Evolutionary conservation across 2,329 filamentous ascomycete species (phyloP), one percentile per base, ranked within the genome.

Genomic region (Fusarium penzigii): DNA sequence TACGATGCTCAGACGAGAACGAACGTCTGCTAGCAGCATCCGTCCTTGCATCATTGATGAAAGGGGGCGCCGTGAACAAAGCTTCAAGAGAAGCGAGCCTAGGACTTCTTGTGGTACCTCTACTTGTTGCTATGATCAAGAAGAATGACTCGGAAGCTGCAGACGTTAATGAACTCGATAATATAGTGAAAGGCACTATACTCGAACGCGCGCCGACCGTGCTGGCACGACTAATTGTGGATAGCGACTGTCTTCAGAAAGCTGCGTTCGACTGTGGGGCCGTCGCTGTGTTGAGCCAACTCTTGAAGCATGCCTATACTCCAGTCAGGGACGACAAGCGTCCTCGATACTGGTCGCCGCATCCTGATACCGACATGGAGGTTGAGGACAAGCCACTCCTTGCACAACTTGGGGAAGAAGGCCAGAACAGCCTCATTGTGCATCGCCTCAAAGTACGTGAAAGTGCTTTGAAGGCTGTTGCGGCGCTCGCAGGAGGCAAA

Each of bases 361-460:
- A 71, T 16, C 56, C 68, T 5, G 70, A 72, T 42, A 65, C 63
- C 10, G 65, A 66, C 36, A 70, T 72, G 64, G 66, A 70, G 5
- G 57, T 68, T 8, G 69, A 72, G 42, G 60, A 63, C 25, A 57
- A 63, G 3, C 68, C 72, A n/a, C 62, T 67, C 1, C 63, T 74
- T 17, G 72, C 78, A 53, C 77, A 73, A 17, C 74, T 91, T 39
- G 87, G 87, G 7, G 73, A 78, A 11, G 72, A 75, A n/a, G 87
- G 88, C 5, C 79, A 86, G 51, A 78, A 85, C 25, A 78, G 83
- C 2, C 69, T 72, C 63, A 81, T 78, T 65, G 84, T 70, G 58
- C 90, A 96, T 69, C 84, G 86, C 20, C 86, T 92, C 70, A 87
- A 81, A 61, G 82, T 92, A 58, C 84, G 94, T 48, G 89, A 93